phyloP scores from a whole-genome alignment of 768 basidiomycete species.

The Termitomyces sp. region DNA sequence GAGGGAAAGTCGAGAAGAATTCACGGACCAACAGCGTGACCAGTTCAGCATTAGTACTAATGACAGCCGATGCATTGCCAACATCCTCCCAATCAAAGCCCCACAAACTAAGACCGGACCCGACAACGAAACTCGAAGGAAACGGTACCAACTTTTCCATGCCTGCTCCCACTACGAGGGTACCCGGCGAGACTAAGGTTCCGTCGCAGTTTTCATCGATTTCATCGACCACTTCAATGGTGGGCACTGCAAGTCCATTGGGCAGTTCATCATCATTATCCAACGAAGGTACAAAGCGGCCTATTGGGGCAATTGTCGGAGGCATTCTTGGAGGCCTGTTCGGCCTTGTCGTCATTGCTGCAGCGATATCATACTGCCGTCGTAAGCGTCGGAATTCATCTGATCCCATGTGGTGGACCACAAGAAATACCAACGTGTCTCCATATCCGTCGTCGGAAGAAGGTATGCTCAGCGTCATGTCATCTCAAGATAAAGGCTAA shows the following conservation, averaged over 20 bases:
- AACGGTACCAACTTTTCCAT: not conserved
- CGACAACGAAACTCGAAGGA: not conserved
- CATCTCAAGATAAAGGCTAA: not conserved
- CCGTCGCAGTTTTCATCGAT: not conserved
- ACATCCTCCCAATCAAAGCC: too few species aligned
- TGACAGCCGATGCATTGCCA: too few species aligned
- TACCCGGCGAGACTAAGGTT: not conserved
- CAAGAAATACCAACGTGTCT: not conserved
- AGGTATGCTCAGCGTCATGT: not conserved
- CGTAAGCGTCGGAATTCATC: not conserved
- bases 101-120: not conserved
- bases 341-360: not conserved
- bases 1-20: not conserved
- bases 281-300: not conserved
- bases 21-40: not conserved
- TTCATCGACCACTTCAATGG: not conserved
- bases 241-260: not conserved
- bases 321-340: slow-evolving; percentile 2
- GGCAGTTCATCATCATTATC: not conserved
- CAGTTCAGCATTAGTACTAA: too few species aligned
- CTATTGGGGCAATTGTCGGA: slow-evolving; percentile 4
- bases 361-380: not conserved
- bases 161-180: too few species aligned
- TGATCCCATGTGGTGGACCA: not conserved
- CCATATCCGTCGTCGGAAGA: not conserved